A percentile compares a stretch with the other conserved stretches of the same genome.
Evolutionary conservation across 1,284 basidiomycete species (phyloP).

Genomic region (Leccinum griseonigrum): DNA sequence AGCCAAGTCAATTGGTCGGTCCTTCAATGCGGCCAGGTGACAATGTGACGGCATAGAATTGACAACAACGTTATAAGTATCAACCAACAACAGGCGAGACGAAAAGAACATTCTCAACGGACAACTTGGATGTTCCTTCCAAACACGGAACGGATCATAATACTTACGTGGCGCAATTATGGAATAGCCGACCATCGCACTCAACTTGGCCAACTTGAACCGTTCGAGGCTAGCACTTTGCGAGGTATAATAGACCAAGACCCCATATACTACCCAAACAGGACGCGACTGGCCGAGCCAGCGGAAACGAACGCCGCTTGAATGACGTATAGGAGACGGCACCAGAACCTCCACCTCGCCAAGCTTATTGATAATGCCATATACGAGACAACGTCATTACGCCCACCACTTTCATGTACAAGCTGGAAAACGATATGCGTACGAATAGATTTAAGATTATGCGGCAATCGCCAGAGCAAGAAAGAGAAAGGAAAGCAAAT

Average conservation of each 20-base stretch:
- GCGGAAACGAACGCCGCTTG: background rate
- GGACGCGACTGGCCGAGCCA: background rate
- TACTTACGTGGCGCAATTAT: background rate
- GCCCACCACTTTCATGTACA: background rate
- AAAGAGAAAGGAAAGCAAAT: background rate
- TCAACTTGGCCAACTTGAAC: background rate
- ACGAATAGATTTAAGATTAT: slow-evolving; percentile 1
- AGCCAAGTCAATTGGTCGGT: background rate
- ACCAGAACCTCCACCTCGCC: background rate
- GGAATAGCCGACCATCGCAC: background rate
- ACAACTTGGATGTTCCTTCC: background rate
- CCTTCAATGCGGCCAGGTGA: background rate
- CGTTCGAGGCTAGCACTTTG: background rate
- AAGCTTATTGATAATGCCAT: background rate
- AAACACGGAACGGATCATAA: background rate
- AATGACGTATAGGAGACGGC: background rate
- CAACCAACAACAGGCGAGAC: background rate
- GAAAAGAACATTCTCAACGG: background rate
- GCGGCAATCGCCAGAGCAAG: background rate
- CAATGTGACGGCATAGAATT: background rate
- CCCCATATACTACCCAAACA: background rate
- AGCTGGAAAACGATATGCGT: background rate
- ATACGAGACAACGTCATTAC: background rate
- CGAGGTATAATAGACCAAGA: background rate
- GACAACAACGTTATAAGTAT: background rate